These are phyloP conservation scores for Yamadazyma songkhlaensis DNA, from an alignment of 1,139 yeast species.

Conservation along the genomic window DNA sequence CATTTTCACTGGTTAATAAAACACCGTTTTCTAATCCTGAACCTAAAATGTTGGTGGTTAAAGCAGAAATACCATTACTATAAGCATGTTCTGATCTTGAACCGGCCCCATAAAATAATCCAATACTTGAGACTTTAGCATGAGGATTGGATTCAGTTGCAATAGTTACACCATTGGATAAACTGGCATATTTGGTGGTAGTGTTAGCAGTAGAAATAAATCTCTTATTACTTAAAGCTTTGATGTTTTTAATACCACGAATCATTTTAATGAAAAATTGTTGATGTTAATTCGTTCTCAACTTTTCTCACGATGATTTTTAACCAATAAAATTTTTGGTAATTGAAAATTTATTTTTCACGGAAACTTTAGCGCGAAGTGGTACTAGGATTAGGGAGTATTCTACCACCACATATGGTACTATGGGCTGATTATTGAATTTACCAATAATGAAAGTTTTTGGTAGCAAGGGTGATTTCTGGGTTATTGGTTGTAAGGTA, in stretches of 20 bases:
- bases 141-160: slow-evolving; percentile 63
- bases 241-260: slow-evolving; percentile 16
- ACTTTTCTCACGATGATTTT: slow-evolving; percentile 6
- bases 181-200: slow-evolving; percentile 65
- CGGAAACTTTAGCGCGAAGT: neutral
- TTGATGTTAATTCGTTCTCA: slow-evolving; percentile 8
- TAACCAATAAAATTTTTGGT: slow-evolving; percentile 8
- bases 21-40: slow-evolving; percentile 44
- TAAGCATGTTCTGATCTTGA: slow-evolving; percentile 75
- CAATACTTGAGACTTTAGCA: slow-evolving; percentile 59
- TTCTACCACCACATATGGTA: no score
- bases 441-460: no score
- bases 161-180: slow-evolving; percentile 69
- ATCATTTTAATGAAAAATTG: slow-evolving; percentile 13
- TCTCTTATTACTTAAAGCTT: slow-evolving; percentile 39
- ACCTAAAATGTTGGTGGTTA: slow-evolving; percentile 53
- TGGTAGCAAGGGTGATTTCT: neutral
- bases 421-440: no score
- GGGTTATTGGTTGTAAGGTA: neutral
- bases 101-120: slow-evolving; percentile 73
- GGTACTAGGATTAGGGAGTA: no score
- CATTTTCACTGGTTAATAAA: slow-evolving; percentile 40
- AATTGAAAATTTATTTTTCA: slow-evolving; percentile 3
- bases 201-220: slow-evolving; percentile 56
- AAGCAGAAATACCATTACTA: slow-evolving; percentile 75